phyloP scores from a whole-genome alignment of 768 basidiomycete genomes.

The Boletus rufocinnamomeus region DNA sequence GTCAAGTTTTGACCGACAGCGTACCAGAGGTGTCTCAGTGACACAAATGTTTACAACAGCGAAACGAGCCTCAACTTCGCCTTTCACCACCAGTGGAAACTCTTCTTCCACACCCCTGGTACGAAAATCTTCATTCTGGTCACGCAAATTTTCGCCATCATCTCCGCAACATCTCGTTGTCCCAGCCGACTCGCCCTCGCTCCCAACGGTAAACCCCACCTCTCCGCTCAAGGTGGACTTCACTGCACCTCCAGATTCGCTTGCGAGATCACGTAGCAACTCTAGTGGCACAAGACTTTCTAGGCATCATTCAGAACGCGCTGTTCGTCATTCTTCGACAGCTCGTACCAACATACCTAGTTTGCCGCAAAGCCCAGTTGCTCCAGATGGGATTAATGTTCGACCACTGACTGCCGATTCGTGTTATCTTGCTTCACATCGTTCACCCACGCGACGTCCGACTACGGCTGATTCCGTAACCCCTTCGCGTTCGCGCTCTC shows the following conservation, averaged over 20 bases:
- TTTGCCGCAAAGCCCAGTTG: slow-evolving; percentile 13
- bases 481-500: slow-evolving; percentile 33
- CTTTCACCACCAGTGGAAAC: slow-evolving; percentile 24
- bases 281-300: slow-evolving; percentile 38
- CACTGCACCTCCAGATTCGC: slow-evolving; percentile 16
- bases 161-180: slow-evolving; percentile 31
- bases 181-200: slow-evolving; percentile 35
- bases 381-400: slow-evolving; percentile 9
- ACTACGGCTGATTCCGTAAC: slow-evolving; percentile 43
- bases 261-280: slow-evolving; percentile 22
- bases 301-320: slow-evolving; percentile 46
- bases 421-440: slow-evolving; percentile 16
- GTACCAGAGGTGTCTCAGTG: slow-evolving; percentile 59
- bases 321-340: slow-evolving; percentile 12
- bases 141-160: slow-evolving; percentile 48
- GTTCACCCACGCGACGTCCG: slow-evolving; percentile 36
- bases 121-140: slow-evolving; percentile 71
- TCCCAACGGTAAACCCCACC: slow-evolving; percentile 44
- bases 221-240: slow-evolving; percentile 46
- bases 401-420: slow-evolving; percentile 24
- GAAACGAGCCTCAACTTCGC: slow-evolving; percentile 46
- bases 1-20: slow-evolving; percentile 27
- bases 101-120: slow-evolving; percentile 43
- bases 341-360: slow-evolving; percentile 12
- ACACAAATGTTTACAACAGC: slow-evolving; percentile 44